These are phyloP conservation scores for Zea mays DNA, from an alignment of 176 grass and related monocot species.

Conservation along the genomic window Zm-B73-REFERENCE-NAM-5.0 NC_050101.1:153388001-153388500, in stretches of 20 bases:
- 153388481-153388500: conserved; percentile 37
- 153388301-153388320: conserved; percentile 16
- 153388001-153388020: conserved; percentile 53
- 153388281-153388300: background rate
- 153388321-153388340: conserved; percentile 40
- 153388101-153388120: conserved; percentile 35
- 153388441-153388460: conserved; percentile 45
- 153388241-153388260: conserved; percentile 46
- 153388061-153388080: conserved; percentile 46
- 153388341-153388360: conserved; percentile 17
- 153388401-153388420: conserved; percentile 55
- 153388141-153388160: conserved; percentile 43
- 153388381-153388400: conserved; percentile 38
- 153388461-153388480: conserved; percentile 55
- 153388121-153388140: conserved; percentile 49
- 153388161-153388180: conserved; percentile 45
- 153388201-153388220: conserved; percentile 47
- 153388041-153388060: conserved; percentile 47
- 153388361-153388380: conserved; percentile 33
- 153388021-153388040: conserved; percentile 42
- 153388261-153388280: conserved; percentile 26
- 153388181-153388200: conserved; percentile 34
- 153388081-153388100: conserved; percentile 45
- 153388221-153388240: conserved; percentile 57
- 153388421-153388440: conserved; percentile 54